These are phyloP conservation scores for Podaxis carcinomalis DNA, from an alignment of 768 basidiomycete genomes.

Conservation along the genomic window DNA sequence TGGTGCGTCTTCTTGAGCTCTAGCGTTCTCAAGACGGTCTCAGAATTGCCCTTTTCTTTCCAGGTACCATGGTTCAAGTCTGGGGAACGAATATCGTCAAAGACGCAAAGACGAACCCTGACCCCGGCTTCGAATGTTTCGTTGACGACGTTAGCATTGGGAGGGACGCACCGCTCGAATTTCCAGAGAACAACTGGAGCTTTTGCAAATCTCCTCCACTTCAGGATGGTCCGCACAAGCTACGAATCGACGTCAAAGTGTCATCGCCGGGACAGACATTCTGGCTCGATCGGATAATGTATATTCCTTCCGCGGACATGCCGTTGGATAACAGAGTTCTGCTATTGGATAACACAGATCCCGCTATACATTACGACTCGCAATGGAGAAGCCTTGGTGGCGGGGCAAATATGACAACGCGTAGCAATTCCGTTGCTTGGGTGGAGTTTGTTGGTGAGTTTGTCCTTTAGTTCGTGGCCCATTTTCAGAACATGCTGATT, in stretches of 20 bases:
- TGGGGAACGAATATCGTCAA: conserved; percentile 16
- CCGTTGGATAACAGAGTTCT: conserved; percentile 16
- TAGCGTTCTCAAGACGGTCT: background rate
- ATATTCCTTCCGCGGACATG: conserved; percentile 20
- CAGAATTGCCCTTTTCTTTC: background rate
- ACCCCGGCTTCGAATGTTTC: conserved; percentile 21
- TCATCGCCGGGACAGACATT: conserved; percentile 18
- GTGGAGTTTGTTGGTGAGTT: conserved; percentile 22
- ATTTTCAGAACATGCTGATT: conserved; percentile 14
- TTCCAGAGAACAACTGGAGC: conserved; percentile 21
- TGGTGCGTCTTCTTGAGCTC: conserved; percentile 17
- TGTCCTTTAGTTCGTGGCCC: background rate
- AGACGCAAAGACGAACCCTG: conserved; percentile 16
- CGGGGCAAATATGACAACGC: conserved; percentile 17
- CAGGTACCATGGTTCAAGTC: conserved; percentile 16
- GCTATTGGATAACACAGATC: conserved; percentile 18
- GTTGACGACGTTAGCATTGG: conserved; percentile 21
- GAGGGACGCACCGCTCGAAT: conserved; percentile 12
- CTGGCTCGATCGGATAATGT: conserved; percentile 24
- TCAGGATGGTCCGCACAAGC: conserved; percentile 22
- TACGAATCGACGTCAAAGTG: conserved; percentile 16
- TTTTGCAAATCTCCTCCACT: conserved; percentile 19
- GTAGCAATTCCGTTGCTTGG: conserved; percentile 12
- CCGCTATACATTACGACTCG: conserved; percentile 16
- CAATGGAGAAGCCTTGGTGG: conserved; percentile 19